Evolutionary conservation across 305 asterid genomes (phyloP), one percentile per base, ranked within the genome.

Genomic region (Solanum aculeatissimum): DNA sequence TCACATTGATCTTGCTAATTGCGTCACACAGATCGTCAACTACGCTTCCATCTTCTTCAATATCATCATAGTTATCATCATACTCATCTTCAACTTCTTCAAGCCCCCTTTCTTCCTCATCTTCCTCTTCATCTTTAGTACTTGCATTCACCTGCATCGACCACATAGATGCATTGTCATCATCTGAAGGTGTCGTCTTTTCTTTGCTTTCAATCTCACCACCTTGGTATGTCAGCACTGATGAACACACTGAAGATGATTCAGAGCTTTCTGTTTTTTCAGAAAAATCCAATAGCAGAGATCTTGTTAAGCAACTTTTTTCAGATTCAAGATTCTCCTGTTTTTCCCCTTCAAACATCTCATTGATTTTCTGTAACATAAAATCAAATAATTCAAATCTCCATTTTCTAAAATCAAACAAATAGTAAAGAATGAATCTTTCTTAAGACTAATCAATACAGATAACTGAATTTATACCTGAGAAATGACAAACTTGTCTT

Each of bases 101-200:
- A 86, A 6, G 84, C 25, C n/a, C 63, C 1, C 47, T 80, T 19
- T 43, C 85, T 2, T 71, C 86, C 6, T 83, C 85, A 5, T 90
- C 92, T 6, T 86, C 94, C 2, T 85, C 90, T 0, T 91, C 92
- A 32, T 90, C 95, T 79, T 72, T 69, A 8, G 83, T 85, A 87
- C 99, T 94, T 54, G 92, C 97, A 54, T 94, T 95, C 74, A 91
- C 98, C 87, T 91, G 96, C 86, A 94, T 90, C 11, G 97, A 95
- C 98, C 98, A 95, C 3, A 92, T 18, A 0, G 97, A 95, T 3
- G 92, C 58, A 40, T 88, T 89, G 9, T 91, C 97, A 27, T 88
- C 91, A 11, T 92, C 95, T 7, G 88, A 90, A 0, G 68, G 21
- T 2, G 84, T 57, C 84, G 84, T 53, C 85, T 86, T 88, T 58